A percentile compares a stretch with the other conserved stretches of the same genome.
Evolutionary conservation across 371 early-diverging fungal genomes (phyloP).

Genomic region (Thermomucor indicae-seudaticae): DNA sequence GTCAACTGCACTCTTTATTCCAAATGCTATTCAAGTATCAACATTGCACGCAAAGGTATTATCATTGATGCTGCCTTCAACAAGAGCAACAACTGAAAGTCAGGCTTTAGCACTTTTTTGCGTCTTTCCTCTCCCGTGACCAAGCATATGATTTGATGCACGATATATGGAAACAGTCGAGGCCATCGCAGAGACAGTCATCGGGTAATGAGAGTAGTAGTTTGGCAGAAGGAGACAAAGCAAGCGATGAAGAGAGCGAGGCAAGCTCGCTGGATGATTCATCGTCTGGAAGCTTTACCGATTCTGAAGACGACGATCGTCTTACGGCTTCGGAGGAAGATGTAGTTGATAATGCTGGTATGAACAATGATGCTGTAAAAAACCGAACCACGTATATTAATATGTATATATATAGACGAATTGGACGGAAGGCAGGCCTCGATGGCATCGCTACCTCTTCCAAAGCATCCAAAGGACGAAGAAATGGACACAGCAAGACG

Average conservation of each 20-base stretch:
- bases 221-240: too few species aligned
- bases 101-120: constrained; percentile 61
- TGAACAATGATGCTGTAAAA: background rate
- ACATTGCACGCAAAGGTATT: constrained; percentile 64
- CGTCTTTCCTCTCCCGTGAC: constrained; percentile 81
- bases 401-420: background rate
- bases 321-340: background rate
- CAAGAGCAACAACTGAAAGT: background rate
- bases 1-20: constrained; percentile 78
- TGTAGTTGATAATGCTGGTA: background rate
- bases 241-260: background rate
- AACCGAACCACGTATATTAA: background rate
- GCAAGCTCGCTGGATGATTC: background rate
- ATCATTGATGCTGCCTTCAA: background rate
- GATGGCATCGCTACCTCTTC: constrained; percentile 15
- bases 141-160: constrained; percentile 68
- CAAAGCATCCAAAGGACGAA: constrained; percentile 3
- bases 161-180: constrained; percentile 33
- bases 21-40: constrained; percentile 81
- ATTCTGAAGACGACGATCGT: background rate
- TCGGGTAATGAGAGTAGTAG: too few species aligned
- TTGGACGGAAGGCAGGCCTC: constrained; percentile 9
- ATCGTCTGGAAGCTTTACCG: background rate
- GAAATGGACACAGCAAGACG: constrained; percentile 11
- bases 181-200: background rate